Conservation (phyloP, 306 rosid genomes). For the Vigna mungo region DNA sequence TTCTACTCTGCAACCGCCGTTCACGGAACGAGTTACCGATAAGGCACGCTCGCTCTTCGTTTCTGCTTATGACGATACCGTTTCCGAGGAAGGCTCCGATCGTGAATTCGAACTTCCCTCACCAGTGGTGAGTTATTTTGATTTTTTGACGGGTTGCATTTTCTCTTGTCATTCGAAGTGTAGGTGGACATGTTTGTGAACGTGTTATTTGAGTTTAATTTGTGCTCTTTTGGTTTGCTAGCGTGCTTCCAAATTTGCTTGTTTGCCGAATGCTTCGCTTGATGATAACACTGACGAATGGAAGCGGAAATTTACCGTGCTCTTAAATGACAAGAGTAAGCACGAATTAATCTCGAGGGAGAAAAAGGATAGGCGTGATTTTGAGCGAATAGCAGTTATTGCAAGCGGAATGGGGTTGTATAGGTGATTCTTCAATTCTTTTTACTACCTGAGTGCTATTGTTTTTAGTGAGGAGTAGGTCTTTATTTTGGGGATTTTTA, state of each 20-base stretch:
- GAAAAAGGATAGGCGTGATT: slow-evolving; percentile 84
- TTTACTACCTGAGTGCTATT: background rate
- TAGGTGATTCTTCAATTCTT: slow-evolving; percentile 57
- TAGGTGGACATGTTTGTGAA: background rate
- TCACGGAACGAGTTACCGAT: slow-evolving; percentile 48
- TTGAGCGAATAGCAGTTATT: slow-evolving; percentile 70
- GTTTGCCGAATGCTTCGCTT: slow-evolving; percentile 56
- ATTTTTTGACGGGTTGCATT: background rate
- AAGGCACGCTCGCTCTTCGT: slow-evolving; percentile 50
- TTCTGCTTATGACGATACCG: slow-evolving; percentile 61
- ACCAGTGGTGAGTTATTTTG: slow-evolving; percentile 48
- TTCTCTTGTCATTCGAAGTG: background rate
- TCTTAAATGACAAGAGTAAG: slow-evolving; percentile 68
- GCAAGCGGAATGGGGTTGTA: slow-evolving; percentile 85
- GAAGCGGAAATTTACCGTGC: slow-evolving; percentile 63
- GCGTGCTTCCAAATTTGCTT: slow-evolving; percentile 34
- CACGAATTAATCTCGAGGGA: slow-evolving; percentile 85
- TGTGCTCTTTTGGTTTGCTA: background rate
- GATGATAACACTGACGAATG: slow-evolving; percentile 58
- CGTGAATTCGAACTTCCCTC: slow-evolving; percentile 55
- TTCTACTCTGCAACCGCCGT: slow-evolving; percentile 44
- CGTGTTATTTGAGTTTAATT: background rate
- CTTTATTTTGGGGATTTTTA: slow-evolving; percentile 37
- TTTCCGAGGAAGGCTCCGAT: slow-evolving; percentile 61
- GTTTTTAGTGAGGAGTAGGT: slow-evolving; percentile 27